Percentiles rank a stretch among this genome's conserved stretches.
Conservation (phyloP, 768 basidiomycete species). For the Lentinula raphanica region DNA sequence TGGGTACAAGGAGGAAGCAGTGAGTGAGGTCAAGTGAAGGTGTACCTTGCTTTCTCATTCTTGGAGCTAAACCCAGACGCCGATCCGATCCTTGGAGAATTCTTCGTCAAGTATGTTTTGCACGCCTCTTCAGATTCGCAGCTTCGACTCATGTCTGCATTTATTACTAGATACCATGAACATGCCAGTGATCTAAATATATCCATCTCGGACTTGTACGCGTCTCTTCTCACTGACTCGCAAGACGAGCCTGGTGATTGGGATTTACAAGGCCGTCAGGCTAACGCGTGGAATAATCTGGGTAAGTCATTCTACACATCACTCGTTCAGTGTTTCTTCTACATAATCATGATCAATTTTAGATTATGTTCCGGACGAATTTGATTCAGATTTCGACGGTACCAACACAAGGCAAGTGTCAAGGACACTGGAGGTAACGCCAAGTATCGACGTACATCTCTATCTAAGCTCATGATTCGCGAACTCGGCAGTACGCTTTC, state of each 20-base stretch:
- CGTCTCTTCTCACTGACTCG: conserved; percentile 53
- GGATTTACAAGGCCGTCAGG: conserved; percentile 60
- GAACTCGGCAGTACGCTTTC: conserved; percentile 46
- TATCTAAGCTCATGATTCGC: background rate
- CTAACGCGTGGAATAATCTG: conserved; percentile 48
- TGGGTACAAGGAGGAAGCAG: conserved; percentile 54
- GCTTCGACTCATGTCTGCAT: too few species aligned
- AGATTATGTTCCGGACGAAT: conserved; percentile 20
- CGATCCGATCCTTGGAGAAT: conserved; percentile 60
- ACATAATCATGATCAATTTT: background rate
- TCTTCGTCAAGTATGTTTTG: conserved; percentile 51
- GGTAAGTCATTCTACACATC: conserved; percentile 26
- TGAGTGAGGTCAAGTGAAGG: conserved; percentile 24
- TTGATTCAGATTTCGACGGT: conserved; percentile 32
- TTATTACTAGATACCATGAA: conserved; percentile 42
- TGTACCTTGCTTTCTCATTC: background rate
- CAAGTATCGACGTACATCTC: background rate
- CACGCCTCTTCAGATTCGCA: background rate
- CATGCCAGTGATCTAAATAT: conserved; percentile 45
- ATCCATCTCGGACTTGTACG: conserved; percentile 45
- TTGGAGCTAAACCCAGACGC: conserved; percentile 34
- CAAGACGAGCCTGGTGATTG: conserved; percentile 54
- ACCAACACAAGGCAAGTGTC: conserved; percentile 61
- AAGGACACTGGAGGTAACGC: conserved; percentile 49
- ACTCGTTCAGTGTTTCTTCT: background rate